These are phyloP conservation scores for Trichoderma sp. DNA, from an alignment of 2,329 filamentous ascomycete genomes.

Conservation along the genomic window DNA sequence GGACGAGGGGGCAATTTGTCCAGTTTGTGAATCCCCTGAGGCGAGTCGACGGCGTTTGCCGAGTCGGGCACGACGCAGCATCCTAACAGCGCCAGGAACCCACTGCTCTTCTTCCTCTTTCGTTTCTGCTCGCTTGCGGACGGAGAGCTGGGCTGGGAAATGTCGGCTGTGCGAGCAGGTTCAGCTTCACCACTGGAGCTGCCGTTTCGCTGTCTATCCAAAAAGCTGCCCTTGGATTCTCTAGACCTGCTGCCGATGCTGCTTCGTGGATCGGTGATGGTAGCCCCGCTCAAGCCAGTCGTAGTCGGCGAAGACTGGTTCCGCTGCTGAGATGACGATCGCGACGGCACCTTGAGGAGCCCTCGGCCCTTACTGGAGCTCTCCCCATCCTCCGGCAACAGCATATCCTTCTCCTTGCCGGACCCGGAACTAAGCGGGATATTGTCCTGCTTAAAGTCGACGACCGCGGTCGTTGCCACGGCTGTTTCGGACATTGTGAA, in stretches of 20 bases:
- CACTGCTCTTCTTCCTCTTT: conserved; percentile 57
- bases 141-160: conserved; percentile 55
- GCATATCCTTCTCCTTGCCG: conserved; percentile 46
- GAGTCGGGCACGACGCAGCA: conserved; percentile 68
- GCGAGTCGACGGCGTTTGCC: conserved; percentile 54
- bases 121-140: conserved; percentile 52
- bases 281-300: conserved; percentile 61
- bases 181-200: conserved; percentile 60
- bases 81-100: conserved; percentile 62
- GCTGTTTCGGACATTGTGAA: conserved; percentile 38
- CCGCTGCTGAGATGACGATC: conserved; percentile 61
- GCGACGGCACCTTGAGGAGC: conserved; percentile 60
- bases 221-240: conserved; percentile 65
- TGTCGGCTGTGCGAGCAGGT: conserved; percentile 50
- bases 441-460: conserved; percentile 40
- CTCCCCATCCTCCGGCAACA: conserved; percentile 45
- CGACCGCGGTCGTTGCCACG: conserved; percentile 29
- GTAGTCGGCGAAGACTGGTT: conserved; percentile 60
- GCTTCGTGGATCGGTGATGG: conserved; percentile 59
- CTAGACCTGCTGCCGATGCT: conserved; percentile 66
- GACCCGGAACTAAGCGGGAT: conserved; percentile 39
- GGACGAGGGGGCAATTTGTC: conserved; percentile 58
- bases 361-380: conserved; percentile 52
- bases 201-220: conserved; percentile 64
- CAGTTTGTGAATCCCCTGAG: conserved; percentile 59